Conservation (phyloP, 2,329 filamentous ascomycete species). For the Lomentospora prolificans region DNA sequence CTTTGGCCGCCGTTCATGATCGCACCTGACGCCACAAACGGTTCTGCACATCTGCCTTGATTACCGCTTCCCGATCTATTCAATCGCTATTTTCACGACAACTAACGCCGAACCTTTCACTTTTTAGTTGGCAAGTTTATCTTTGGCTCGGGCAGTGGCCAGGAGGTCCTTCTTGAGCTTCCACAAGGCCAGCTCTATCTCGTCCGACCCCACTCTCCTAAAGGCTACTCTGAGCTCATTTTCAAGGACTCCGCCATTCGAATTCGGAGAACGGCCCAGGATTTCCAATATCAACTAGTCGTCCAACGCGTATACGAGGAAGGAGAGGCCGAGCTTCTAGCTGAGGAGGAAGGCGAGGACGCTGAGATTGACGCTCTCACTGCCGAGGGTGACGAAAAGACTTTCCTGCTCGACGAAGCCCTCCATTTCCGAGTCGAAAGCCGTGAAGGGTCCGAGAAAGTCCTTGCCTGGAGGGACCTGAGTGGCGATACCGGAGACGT, state of each 20-base stretch:
- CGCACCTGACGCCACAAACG: not conserved
- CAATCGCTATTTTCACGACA: conserved; percentile 5
- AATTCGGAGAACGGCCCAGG: conserved; percentile 85
- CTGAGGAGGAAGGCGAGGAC: conserved; percentile 82
- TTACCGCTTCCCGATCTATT: not conserved
- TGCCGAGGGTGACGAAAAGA: conserved; percentile 90
- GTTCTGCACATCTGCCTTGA: no score
- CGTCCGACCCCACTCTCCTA: conserved; percentile 87
- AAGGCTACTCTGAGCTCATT: conserved; percentile 97
- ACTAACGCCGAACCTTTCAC: conserved; percentile 6
- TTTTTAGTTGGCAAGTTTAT: conserved; percentile 76
- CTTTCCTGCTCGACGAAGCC: conserved; percentile 86
- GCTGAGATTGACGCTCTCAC: conserved; percentile 63
- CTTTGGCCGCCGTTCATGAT: not conserved
- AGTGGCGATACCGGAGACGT: conserved; percentile 89
- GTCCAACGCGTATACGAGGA: conserved; percentile 95
- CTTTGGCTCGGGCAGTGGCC: conserved; percentile 69
- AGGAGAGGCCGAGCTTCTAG: conserved; percentile 84
- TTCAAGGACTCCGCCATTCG: conserved; percentile 94
- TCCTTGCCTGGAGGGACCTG: conserved; percentile 89
- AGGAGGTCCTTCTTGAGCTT: conserved; percentile 90
- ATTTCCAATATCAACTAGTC: conserved; percentile 95
- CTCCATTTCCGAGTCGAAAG: conserved; percentile 80
- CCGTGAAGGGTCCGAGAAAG: conserved; percentile 68
- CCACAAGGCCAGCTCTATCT: conserved; percentile 95